Base-by-base conservation (phyloP, 306 rosid genomes). In the Rosa persica region DNA sequence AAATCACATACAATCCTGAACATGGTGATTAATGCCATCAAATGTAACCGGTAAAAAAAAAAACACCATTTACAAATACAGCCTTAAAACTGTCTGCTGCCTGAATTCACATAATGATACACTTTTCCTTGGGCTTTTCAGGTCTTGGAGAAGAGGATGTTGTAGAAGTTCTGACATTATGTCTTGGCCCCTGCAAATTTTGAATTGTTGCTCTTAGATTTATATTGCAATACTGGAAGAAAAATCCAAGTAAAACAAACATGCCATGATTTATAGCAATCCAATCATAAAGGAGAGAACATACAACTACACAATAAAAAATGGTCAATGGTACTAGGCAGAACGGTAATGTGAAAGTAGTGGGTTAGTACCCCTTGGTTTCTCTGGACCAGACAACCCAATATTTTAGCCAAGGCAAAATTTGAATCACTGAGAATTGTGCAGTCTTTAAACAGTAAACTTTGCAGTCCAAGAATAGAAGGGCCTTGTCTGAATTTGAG, bases 121-220 rank as follows among this genome's bases (percentile, higher is more conserved):
- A 95, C 85, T 86, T 95, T 0, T 95, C 98, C 91, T 92, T 95
- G 43, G 93, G 72, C 82, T 89, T 95, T 39, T 95, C 98, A 17
- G 95, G 76, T 81, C 72, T 89, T 44, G 92, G 34, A 80, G 90
- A 75, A 25, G 90, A 46, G 6, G 96, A 62, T 8, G 91, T 54
- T 51, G 86, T 6, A 4, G 88, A 16, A 34, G 77, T 87, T 79
- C 89, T 83, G 70, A 78, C 87, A 40, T 83, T 71, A 80, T 70
- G 87, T 81, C 93, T 88, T 70, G 90, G 70, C 71, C 49, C 98
- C 98, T 95, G 92, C 82, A 83, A 77, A 69, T 77, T 52, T 57
- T 54, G 65, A 64, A 76, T 70, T 46, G 51, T 25, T 79, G 25
- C 57, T 19, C 70, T 64, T 44, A 43, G 17, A 51, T 30, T 58